Percentiles rank a stretch among this genome's conserved stretches.
Evolutionary conservation across 306 rosid genomes (phyloP).

Genomic region (Prunus mira): DNA sequence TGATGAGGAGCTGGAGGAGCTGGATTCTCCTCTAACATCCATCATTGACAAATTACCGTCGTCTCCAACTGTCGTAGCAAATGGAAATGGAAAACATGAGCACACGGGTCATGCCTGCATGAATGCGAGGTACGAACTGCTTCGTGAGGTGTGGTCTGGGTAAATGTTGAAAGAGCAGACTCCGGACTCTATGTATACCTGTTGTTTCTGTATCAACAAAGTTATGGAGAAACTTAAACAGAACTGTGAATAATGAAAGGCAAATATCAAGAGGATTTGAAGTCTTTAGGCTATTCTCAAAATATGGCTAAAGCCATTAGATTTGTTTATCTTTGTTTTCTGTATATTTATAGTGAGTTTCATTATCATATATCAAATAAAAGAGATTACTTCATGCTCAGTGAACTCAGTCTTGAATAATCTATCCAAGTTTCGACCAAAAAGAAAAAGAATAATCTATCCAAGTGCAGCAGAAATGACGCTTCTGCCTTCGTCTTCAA

Average conservation of each 20-base stretch:
- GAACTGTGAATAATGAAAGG: slow-evolving; percentile 18
- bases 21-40: slow-evolving; percentile 68
- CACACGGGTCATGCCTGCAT: slow-evolving; percentile 22
- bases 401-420: neutral
- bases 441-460: no score
- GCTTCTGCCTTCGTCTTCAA: no score
- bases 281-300: slow-evolving; percentile 19
- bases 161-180: slow-evolving; percentile 28
- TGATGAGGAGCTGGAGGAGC: slow-evolving; percentile 91
- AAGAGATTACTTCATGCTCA: neutral
- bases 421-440: no score
- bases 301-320: slow-evolving; percentile 10
- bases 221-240: slow-evolving; percentile 6
- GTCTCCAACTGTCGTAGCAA: slow-evolving; percentile 33
- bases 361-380: neutral
- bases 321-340: no score
- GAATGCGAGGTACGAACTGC: slow-evolving; percentile 81
- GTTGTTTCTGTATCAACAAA: slow-evolving; percentile 12
- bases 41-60: slow-evolving; percentile 59
- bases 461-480: no score
- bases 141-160: slow-evolving; percentile 83
- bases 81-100: slow-evolving; percentile 45
- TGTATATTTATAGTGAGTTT: slow-evolving; percentile 6
- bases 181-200: slow-evolving; percentile 1
- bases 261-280: neutral